phyloP scores from a whole-genome alignment of 2,329 filamentous ascomycete genomes.

The Alternaria triticina region DNA sequence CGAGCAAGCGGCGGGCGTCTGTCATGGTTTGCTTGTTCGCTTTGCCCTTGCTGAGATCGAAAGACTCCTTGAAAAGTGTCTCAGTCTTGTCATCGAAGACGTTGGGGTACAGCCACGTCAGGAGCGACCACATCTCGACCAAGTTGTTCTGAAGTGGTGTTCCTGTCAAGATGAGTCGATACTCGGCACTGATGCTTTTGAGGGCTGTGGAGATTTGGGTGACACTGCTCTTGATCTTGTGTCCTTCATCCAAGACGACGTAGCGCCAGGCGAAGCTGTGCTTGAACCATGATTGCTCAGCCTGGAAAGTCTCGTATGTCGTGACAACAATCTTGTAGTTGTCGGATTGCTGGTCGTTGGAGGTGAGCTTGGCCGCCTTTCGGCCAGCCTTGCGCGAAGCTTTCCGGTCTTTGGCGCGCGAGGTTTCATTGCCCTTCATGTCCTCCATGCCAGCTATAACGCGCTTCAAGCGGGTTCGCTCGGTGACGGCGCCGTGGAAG shows the following conservation, averaged over 20 bases:
- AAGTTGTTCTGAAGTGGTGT: constrained; percentile 67
- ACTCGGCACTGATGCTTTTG: constrained; percentile 54
- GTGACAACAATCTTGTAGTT: constrained; percentile 74
- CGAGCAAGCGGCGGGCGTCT: constrained; percentile 58
- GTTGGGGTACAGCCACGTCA: constrained; percentile 65
- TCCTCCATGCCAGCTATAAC: constrained; percentile 56
- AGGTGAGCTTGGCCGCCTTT: constrained; percentile 36
- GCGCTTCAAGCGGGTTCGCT: constrained; percentile 74
- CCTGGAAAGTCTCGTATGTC: constrained; percentile 99
- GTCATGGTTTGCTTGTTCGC: constrained; percentile 62
- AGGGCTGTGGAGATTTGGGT: constrained; percentile 53
- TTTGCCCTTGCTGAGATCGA: constrained; percentile 62
- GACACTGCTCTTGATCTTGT: constrained; percentile 91
- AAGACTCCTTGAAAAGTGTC: constrained; percentile 61
- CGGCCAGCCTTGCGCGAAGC: constrained; percentile 79
- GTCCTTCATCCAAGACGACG: constrained; percentile 99
- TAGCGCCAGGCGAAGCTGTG: constrained; percentile 98
- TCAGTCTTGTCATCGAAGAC: constrained; percentile 61
- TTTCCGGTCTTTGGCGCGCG: constrained; percentile 87
- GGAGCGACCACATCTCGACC: constrained; percentile 62
- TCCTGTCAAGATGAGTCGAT: constrained; percentile 59
- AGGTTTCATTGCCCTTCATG: constrained; percentile 53
- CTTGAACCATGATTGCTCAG: constrained; percentile 89
- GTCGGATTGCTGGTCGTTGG: constrained; percentile 27
- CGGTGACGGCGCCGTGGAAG: constrained; percentile 89